Conservation (phyloP, 228 moss, liverwort and hornwort genomes). For the Sphagnum fallax region DNA sequence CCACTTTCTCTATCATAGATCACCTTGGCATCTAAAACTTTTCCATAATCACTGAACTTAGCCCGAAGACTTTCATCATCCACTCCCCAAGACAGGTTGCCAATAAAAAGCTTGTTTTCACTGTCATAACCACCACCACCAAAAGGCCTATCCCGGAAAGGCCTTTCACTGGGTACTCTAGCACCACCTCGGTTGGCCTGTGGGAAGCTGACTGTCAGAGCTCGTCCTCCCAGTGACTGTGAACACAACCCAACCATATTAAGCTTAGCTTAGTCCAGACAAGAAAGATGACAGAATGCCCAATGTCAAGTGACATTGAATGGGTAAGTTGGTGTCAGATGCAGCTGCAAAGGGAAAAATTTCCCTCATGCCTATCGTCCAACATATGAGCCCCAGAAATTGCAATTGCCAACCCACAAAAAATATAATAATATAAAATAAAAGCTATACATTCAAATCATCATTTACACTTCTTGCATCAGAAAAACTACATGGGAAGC, state of each 20-base stretch:
- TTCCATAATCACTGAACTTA: conserved; percentile 71
- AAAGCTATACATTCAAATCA: neutral
- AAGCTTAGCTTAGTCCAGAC: neutral
- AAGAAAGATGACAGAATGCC: no score
- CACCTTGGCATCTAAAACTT: conserved; percentile 71
- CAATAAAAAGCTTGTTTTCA: conserved; percentile 76
- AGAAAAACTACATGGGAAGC: neutral
- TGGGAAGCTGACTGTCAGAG: conserved; percentile 77
- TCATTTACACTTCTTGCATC: neutral
- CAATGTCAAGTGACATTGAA: no score
- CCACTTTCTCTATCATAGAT: conserved; percentile 56
- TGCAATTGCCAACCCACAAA: no score
- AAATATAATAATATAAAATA: no score
- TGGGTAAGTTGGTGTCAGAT: no score
- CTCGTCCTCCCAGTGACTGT: conserved; percentile 51
- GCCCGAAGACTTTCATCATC: conserved; percentile 42
- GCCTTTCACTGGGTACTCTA: conserved; percentile 21
- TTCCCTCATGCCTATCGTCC: no score
- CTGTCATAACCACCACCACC: conserved; percentile 19
- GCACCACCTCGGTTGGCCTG: conserved; percentile 14
- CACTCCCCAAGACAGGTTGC: conserved; percentile 72
- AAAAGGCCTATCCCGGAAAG: conserved; percentile 17
- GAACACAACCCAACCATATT: neutral
- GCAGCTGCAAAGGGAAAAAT: no score
- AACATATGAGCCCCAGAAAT: no score